phyloP scores from a whole-genome alignment of 1,284 basidiomycete species.

The Ganoderma leucocontextum region DNA sequence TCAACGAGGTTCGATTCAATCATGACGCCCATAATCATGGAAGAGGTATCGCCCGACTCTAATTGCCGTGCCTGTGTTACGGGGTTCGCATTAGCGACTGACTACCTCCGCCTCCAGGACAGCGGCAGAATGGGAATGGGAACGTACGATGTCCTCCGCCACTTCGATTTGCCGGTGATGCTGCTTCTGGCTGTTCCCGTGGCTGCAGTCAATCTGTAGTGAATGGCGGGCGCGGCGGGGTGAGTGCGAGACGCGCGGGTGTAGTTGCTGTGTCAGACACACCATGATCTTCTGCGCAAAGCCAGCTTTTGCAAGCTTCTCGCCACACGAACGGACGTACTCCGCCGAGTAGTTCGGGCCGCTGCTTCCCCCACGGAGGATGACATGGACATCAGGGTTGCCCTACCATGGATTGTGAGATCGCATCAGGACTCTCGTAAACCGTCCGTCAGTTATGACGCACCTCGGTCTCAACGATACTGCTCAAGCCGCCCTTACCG shows the following conservation, averaged over 20 bases:
- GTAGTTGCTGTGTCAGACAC: conserved; percentile 33
- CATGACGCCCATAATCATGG: conserved; percentile 96
- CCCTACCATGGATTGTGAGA: conserved; percentile 54
- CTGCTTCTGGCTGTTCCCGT: conserved; percentile 92
- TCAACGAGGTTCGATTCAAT: conserved; percentile 95
- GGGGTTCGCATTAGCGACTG: conserved; percentile 3
- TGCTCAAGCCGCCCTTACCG: conserved; percentile 91
- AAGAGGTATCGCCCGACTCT: conserved; percentile 72
- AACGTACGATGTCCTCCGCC: conserved; percentile 81
- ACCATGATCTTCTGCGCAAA: conserved; percentile 87
- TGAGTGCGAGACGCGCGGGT: conserved; percentile 11
- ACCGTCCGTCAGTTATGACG: conserved; percentile 28
- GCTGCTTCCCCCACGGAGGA: conserved; percentile 86
- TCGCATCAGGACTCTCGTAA: conserved; percentile 13
- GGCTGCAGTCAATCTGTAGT: conserved; percentile 90
- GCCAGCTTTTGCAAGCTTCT: conserved; percentile 84
- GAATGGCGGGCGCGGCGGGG: conserved; percentile 4
- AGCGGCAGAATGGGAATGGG: not conserved
- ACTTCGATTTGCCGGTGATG: conserved; percentile 87
- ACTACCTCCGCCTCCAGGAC: not conserved
- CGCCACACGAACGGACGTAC: conserved; percentile 80
- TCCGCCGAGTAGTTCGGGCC: conserved; percentile 89
- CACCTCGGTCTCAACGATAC: conserved; percentile 90
- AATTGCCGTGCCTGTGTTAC: conserved; percentile 72
- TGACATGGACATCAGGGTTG: conserved; percentile 91